Evolutionary conservation across 2,329 filamentous ascomycete genomes (phyloP).

Genomic region (Calonectria honghensis): DNA sequence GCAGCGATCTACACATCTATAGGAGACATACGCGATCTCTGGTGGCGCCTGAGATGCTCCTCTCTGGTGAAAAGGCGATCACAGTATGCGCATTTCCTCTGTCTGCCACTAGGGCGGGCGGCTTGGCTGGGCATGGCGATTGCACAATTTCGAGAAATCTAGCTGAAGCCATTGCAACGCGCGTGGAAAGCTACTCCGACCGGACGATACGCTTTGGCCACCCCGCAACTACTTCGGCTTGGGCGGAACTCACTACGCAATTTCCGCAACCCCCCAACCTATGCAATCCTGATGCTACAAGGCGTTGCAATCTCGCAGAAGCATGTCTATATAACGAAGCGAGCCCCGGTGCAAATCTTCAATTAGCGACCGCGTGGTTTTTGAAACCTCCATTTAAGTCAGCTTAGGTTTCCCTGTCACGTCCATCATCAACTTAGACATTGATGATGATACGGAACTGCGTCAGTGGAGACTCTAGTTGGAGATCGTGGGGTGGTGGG

Average conservation of each 20-base stretch:
- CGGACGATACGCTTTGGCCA: background rate
- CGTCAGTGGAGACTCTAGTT: background rate
- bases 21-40: background rate
- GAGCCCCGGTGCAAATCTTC: background rate
- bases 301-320: background rate
- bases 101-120: background rate
- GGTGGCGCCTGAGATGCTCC: conserved; percentile 9
- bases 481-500: conserved; percentile 16
- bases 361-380: background rate
- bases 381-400: background rate
- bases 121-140: background rate
- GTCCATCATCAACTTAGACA: background rate
- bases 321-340: background rate
- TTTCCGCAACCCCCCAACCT: conserved; percentile 2
- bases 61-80: conserved; percentile 14
- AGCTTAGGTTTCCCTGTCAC: background rate
- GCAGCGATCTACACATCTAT: background rate
- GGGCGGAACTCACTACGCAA: background rate
- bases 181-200: background rate
- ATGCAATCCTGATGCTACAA: background rate
- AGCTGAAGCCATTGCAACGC: background rate
- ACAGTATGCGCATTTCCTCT: conserved; percentile 14
- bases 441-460: background rate
- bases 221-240: background rate
- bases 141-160: background rate